Percentiles rank a stretch among this genome's conserved stretches.
These are phyloP conservation scores for Vitis rupestris DNA, from an alignment of 164 flowering plant genomes.

Conservation along the genomic window DNA sequence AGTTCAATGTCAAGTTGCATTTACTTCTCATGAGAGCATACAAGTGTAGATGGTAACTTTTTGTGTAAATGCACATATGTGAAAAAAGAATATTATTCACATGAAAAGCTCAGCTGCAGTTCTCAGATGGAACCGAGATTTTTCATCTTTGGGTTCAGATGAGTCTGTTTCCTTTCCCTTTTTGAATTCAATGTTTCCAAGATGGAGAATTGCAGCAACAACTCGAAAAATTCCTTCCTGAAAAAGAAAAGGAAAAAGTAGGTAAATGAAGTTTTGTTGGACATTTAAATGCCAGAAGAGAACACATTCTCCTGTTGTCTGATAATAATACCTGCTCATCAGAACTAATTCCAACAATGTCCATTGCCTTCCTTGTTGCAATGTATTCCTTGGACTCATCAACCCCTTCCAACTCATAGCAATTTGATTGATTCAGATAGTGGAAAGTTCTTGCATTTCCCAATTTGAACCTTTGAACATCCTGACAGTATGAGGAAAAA, in stretches of 20 bases:
- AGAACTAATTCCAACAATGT: conserved; percentile 67
- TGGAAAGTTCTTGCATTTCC: conserved; percentile 62
- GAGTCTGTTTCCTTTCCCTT: conserved; percentile 68
- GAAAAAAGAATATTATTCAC: conserved; percentile 23
- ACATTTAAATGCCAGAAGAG: not conserved
- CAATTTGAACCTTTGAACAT: conserved; percentile 51
- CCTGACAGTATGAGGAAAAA: conserved; percentile 33
- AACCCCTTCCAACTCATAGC: conserved; percentile 54
- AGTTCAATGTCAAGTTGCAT: not conserved
- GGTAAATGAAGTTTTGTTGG: not conserved
- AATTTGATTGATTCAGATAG: conserved; percentile 71
- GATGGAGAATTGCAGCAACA: conserved; percentile 70
- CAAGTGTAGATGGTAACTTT: not conserved
- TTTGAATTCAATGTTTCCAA: conserved; percentile 70
- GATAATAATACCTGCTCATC: conserved; percentile 54
- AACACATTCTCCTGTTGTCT: not conserved
- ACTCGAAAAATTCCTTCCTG: conserved; percentile 75
- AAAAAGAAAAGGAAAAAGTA: not conserved
- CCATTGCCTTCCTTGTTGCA: conserved; percentile 70
- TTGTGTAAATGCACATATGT: not conserved
- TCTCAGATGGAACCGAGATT: conserved; percentile 59
- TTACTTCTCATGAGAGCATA: not conserved
- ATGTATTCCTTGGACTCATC: conserved; percentile 60
- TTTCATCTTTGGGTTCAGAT: conserved; percentile 69
- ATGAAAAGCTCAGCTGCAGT: conserved; percentile 71